A percentile compares a stretch with the other conserved stretches of the same genome.
Conservation (phyloP, 129 eudicot genomes). For the Lactuca saligna region DNA sequence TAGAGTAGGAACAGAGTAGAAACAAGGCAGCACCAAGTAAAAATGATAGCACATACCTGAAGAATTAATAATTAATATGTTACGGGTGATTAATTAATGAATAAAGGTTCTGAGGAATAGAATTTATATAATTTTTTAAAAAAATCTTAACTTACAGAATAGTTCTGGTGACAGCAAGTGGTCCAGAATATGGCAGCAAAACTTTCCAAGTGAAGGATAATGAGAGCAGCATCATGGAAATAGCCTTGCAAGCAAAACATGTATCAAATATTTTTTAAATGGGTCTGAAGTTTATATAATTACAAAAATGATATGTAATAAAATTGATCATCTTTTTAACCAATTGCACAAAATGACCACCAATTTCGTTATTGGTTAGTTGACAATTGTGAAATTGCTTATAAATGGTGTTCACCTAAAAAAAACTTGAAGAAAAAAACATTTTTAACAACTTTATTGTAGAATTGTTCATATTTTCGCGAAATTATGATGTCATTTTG, state of each 20-base stretch:
- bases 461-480: too few relatives aligned
- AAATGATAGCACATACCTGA: constrained; percentile 78
- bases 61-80: background rate
- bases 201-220: constrained; percentile 79
- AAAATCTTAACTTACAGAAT: constrained; percentile 57
- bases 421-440: too few relatives aligned
- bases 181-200: constrained; percentile 83
- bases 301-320: too few relatives aligned
- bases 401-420: too few relatives aligned
- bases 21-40: constrained; percentile 73
- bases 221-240: constrained; percentile 90
- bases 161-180: constrained; percentile 84
- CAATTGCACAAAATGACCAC: too few relatives aligned
- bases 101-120: background rate
- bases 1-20: constrained; percentile 85
- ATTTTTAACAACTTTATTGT: too few relatives aligned
- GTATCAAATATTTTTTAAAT: background rate
- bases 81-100: background rate
- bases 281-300: background rate
- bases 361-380: too few relatives aligned
- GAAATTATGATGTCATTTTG: too few relatives aligned
- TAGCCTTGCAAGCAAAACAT: constrained; percentile 49
- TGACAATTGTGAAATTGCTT: too few relatives aligned
- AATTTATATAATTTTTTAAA: background rate
- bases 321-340: too few relatives aligned